Evolutionary conservation across 306 rosid genomes (phyloP), one percentile per base, ranked within the genome.

Genomic region (Acacia melanoxylon): DNA sequence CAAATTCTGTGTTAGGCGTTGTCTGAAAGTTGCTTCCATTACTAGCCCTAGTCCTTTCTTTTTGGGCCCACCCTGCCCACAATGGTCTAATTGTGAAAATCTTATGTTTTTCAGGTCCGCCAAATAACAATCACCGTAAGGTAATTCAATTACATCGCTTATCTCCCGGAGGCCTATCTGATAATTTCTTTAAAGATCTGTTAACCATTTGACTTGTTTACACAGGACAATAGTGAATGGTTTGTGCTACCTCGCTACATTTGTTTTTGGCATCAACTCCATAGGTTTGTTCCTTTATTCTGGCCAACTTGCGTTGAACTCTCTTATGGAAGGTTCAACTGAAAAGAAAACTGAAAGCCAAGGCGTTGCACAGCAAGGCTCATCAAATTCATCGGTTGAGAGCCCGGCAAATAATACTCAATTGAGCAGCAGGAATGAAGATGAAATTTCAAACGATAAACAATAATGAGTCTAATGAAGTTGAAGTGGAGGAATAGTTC

Each of bases 111-210:
- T 79, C 92, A 95, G 99, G 98, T 90, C 73, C 97, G 94, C 68
- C 99, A 95, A 82, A 86, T 95, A 81, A 95, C 99, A 17, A 87
- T 93, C 83, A 91, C 98, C 58, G 75, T 93, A 86, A 92, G 99
- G 98, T 92, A 90, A 65, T 24, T 83, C 68, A 90, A 65, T 13
- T 83, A 68, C 25, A 62, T 84, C 7, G 41, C 84, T 58, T 74
- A 48, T 78, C 70, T 63, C 45, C 29, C 62, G 35, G 17, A 6
- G 67, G 6, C 51, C 37, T 61, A 67, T 75, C 71, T 77, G 40
- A 45, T 69, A 3, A n/a, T 74, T 42, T 66, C 68, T 44, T 20
- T n/a, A 8, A 80, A 65, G 79, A 85, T 79, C 85, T 80, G 73
- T 54, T 52, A 74, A 67, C 78, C 51, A 58, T 58, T 14, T 85